Conservation (phyloP, 2,329 filamentous ascomycete species). For the Cytospora mali region DNA sequence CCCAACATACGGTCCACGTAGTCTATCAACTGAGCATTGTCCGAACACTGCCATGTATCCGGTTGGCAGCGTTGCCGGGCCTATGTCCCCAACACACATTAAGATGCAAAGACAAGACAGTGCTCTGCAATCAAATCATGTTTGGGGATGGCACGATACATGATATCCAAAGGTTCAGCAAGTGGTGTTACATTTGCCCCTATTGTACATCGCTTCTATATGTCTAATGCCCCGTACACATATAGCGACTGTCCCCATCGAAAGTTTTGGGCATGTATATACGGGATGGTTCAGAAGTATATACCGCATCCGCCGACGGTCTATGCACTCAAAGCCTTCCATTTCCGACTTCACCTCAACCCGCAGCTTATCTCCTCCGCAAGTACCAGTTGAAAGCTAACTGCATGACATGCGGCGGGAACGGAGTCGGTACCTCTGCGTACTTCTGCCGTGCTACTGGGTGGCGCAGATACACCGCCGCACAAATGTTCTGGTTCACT, state of each 20-base stretch:
- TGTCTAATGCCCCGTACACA: slow-evolving; percentile 8
- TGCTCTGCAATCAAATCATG: background rate
- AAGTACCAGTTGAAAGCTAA: slow-evolving; percentile 95
- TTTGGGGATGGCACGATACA: background rate
- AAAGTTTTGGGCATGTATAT: slow-evolving; percentile 14
- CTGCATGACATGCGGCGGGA: slow-evolving; percentile 68
- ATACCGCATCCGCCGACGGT: slow-evolving; percentile 1
- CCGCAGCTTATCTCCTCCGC: slow-evolving; percentile 64
- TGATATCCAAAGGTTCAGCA: background rate
- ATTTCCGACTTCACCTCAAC: background rate
- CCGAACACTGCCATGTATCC: too few species aligned
- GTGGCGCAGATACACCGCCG: slow-evolving; percentile 92
- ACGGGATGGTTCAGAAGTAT: slow-evolving; percentile 7
- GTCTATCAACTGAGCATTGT: too few species aligned
- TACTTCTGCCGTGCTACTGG: slow-evolving; percentile 82
- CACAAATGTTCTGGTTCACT: slow-evolving; percentile 96
- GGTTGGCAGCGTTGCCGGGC: too few species aligned
- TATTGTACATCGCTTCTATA: slow-evolving; percentile 6
- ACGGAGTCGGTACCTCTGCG: slow-evolving; percentile 85
- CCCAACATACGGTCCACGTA: too few species aligned
- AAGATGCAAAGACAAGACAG: background rate
- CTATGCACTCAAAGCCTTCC: background rate
- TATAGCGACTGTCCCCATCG: background rate
- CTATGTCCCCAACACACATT: background rate
- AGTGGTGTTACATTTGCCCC: slow-evolving; percentile 23